phyloP scores from a whole-genome alignment of 345 rosid species.

The Populus alba region DNA sequence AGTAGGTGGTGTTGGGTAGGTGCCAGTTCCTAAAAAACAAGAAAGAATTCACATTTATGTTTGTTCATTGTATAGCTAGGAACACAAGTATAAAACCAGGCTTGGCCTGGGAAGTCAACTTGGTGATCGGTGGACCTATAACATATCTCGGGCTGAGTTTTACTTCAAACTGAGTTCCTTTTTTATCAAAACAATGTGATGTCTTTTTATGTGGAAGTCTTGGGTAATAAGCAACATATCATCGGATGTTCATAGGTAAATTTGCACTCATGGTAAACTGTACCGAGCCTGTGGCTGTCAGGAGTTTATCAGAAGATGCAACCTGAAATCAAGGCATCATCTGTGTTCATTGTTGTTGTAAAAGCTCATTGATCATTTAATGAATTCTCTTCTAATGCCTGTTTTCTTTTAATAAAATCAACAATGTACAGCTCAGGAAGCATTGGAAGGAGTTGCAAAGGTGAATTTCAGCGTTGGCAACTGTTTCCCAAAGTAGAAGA shows the following conservation, averaged over 20 bases:
- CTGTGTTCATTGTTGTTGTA: background rate
- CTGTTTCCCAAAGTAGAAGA: slow-evolving; percentile 71
- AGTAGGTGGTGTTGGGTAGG: slow-evolving; percentile 85
- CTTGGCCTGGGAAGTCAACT: no score
- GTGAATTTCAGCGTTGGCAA: slow-evolving; percentile 90
- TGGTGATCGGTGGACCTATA: no score
- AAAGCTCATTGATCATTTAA: background rate
- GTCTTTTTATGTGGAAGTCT: background rate
- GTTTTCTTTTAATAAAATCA: background rate
- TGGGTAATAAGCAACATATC: background rate
- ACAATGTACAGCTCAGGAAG: slow-evolving; percentile 62
- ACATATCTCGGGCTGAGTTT: no score
- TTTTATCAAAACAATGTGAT: background rate
- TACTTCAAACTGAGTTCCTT: background rate
- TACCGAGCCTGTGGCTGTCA: background rate
- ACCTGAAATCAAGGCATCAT: background rate
- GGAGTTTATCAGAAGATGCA: background rate
- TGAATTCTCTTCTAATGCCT: background rate
- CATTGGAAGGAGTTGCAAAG: slow-evolving; percentile 84
- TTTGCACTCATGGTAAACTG: background rate
- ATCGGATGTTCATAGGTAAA: background rate
- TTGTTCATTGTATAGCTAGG: background rate
- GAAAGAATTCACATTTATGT: background rate
- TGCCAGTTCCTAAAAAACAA: slow-evolving; percentile 9
- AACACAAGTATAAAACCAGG: no score